Percentiles rank a stretch among this genome's conserved stretches.
Evolutionary conservation across 805 yeast genomes (phyloP).

Genomic region (Monosporozyma yasuniensis): DNA sequence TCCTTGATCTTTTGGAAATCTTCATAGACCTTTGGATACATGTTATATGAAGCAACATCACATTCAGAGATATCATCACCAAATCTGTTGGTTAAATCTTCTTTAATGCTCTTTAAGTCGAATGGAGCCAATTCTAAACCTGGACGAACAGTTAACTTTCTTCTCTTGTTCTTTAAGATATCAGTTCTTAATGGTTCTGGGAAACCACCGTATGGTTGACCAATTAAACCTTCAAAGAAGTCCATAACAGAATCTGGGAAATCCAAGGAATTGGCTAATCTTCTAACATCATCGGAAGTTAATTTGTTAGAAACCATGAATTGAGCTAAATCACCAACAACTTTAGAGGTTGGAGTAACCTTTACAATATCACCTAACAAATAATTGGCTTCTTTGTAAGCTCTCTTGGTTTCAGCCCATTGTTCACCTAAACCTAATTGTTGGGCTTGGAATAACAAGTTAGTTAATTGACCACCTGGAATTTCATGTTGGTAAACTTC

Average conservation of each 20-base stretch:
- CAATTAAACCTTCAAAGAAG: constrained; percentile 98
- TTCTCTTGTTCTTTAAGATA: constrained; percentile 84
- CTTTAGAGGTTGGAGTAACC: constrained; percentile 99
- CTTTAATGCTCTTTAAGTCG: constrained; percentile 61
- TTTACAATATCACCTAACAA: constrained; percentile 94
- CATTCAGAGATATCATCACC: constrained; percentile 69
- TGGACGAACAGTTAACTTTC: constrained; percentile 81
- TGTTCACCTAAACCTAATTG: constrained; percentile 95
- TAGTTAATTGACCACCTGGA: constrained; percentile 99
- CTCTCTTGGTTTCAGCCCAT: constrained; percentile 93
- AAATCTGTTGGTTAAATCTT: constrained; percentile 68
- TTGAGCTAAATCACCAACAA: constrained; percentile 99
- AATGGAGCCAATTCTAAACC: constrained; percentile 85
- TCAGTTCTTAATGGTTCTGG: constrained; percentile 97
- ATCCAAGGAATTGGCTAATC: constrained; percentile 83
- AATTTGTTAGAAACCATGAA: constrained; percentile 96
- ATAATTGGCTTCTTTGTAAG: constrained; percentile 84
- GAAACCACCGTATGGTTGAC: constrained; percentile 99
- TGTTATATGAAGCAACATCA: constrained; percentile 90
- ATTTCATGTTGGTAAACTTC: constrained; percentile 97
- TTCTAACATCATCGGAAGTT: constrained; percentile 72
- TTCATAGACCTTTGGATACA: constrained; percentile 98
- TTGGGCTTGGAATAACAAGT: constrained; percentile 96
- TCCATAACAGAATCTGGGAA: constrained; percentile 98
- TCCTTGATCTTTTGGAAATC: constrained; percentile 66